Conservation (phyloP, 2,329 filamentous ascomycete genomes). For the Phialophora macrospora region DNA sequence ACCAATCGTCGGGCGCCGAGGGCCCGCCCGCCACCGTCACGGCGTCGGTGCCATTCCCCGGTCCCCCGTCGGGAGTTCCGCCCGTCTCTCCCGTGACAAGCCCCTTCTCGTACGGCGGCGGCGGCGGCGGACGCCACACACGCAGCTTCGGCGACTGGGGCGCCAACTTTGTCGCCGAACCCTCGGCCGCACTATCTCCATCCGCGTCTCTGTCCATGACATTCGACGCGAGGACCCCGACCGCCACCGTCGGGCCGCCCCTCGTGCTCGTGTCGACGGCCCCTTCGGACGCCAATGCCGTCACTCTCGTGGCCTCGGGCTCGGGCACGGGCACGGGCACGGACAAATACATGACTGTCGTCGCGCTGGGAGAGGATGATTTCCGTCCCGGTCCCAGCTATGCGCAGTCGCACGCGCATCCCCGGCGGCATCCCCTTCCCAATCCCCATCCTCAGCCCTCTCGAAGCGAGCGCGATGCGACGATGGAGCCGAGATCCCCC, state of each 20-base stretch:
- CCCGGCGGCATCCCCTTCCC: no score
- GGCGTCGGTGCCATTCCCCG: constrained; percentile 1
- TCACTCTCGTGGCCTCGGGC: not conserved
- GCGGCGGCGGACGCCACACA: constrained; percentile 13
- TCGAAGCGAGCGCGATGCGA: not conserved
- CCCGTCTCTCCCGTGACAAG: not conserved
- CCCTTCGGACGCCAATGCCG: not conserved
- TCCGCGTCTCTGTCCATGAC: not conserved
- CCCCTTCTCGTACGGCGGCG: not conserved
- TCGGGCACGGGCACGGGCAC: not conserved
- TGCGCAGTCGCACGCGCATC: not conserved
- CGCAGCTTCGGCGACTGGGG: constrained; percentile 16
- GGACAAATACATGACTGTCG: constrained; percentile 6
- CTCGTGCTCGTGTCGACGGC: not conserved
- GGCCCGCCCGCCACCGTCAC: not conserved
- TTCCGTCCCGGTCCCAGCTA: constrained; percentile 1
- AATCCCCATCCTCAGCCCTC: no score
- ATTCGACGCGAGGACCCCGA: not conserved
- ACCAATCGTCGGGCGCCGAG: constrained; percentile 20
- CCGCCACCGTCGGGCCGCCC: constrained; percentile 3
- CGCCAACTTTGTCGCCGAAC: constrained; percentile 20
- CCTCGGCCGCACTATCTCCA: not conserved
- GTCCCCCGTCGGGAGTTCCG: constrained; percentile 3
- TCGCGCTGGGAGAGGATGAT: constrained; percentile 4
- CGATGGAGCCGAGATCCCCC: not conserved